Base-by-base conservation (phyloP, 1,284 basidiomycete genomes). In the Mycosarcoma maydis region DNA sequence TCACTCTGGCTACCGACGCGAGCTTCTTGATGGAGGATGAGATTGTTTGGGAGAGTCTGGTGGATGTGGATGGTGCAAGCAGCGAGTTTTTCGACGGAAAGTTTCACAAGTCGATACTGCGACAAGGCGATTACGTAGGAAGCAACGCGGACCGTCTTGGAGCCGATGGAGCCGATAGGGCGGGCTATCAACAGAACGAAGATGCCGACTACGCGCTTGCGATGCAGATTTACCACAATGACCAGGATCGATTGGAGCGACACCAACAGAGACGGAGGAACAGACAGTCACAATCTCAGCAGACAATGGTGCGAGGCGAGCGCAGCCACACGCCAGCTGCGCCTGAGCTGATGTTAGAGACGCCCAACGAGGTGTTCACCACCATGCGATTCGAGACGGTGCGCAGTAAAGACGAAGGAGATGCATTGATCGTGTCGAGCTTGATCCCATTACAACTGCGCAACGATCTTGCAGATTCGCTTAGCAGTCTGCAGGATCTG, bases 41-140 rank as follows among this genome's bases (percentile, higher is more conserved):
- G 17, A 87, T 94, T 23, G 83, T 94, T 4, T 94, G 93, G 92
- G 92, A 95, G 83, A 87, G 89, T 16, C 83, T 95, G 20, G 90
- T 91, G 71, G 93, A 96, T 74, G 86, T 94, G 34, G 92, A 94
- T 65, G 91, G 92, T 2, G 85, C 60, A 2, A 70, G 67, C 44
- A 70, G 67, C 46, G 70, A 69, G 26, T 73, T 75, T 38, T 77
- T 57, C 36, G 75, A 77, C 39, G 71, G 50, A 14, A 57, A 62
- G 36, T 71, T 77, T 50, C 57, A 47, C 42, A 60, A 58, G 24
- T 59, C 65, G 30, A 54, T 43, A 1, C 22, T 73, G 58, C 49
- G 68, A 6, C 58, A 62, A 26, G 68, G 58, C 6, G 68, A 67
- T 32, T 67, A 72, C 16, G 62, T 62, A 4, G 61, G 69, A 14